A percentile compares a stretch with the other conserved stretches of the same genome.
These are phyloP conservation scores for Macrolepiota fuliginosa DNA, from an alignment of 768 basidiomycete species.

Conservation along the genomic window DNA sequence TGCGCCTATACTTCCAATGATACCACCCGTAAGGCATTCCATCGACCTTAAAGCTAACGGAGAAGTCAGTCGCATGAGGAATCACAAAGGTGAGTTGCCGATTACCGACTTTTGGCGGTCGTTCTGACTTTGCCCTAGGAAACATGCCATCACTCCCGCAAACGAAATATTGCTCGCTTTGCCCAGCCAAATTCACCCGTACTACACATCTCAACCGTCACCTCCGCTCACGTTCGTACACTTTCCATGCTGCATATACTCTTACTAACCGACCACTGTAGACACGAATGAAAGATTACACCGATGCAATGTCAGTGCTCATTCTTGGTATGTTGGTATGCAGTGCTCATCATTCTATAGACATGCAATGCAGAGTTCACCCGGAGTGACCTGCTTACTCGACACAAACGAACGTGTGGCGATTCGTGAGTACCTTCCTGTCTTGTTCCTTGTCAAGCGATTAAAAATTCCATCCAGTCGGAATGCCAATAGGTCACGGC, in stretches of 20 bases:
- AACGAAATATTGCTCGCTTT: conserved; percentile 64
- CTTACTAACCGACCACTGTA: conserved; percentile 23
- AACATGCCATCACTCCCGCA: conserved; percentile 73
- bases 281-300: conserved; percentile 68
- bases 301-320: conserved; percentile 52
- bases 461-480: conserved; percentile 21
- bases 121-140: conserved; percentile 43
- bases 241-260: not conserved
- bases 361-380: conserved; percentile 69
- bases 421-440: conserved; percentile 50
- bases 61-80: conserved; percentile 41
- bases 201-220: conserved; percentile 75
- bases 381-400: conserved; percentile 67
- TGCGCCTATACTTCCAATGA: conserved; percentile 25
- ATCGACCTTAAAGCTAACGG: conserved; percentile 41
- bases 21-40: conserved; percentile 25
- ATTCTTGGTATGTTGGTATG: not conserved
- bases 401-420: conserved; percentile 71
- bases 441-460: conserved; percentile 4
- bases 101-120: conserved; percentile 28
- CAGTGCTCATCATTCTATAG: conserved; percentile 30
- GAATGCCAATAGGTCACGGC: conserved; percentile 53
- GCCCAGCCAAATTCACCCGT: conserved; percentile 72
- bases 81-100: conserved; percentile 34
- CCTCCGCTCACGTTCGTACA: conserved; percentile 61